Evolutionary conservation across 2,329 filamentous ascomycete species (phyloP), one percentile per base, ranked within the genome.

Genomic region (Huntiella abstrusa): DNA sequence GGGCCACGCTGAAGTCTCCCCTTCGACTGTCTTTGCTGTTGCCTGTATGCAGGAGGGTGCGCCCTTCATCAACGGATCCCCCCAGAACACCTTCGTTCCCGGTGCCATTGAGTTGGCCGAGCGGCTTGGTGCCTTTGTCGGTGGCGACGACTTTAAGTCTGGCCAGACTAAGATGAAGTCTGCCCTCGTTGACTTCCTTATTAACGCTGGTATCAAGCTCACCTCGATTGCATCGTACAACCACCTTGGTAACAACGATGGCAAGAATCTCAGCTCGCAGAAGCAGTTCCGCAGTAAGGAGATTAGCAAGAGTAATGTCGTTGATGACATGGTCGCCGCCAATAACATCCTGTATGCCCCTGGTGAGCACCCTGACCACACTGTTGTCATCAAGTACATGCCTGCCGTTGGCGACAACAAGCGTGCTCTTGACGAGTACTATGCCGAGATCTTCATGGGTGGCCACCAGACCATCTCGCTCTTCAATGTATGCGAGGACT

Each of bases 131-230:
- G 77, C 87, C 52, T 98, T 93, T 69, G 86, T 98, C 57, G 91
- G 91, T 49, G 91, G 91, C 53, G 91, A 98, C 58, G 91, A 98
- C 68, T 98, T 98, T 80, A 98, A 98, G 71, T 96, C 91, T 52
- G 91, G 91, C 52, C 91, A 98, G 72, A 98, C 91, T 62, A 98
- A 98, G 78, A 98, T 98, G 91, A 98, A 98, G 70, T 96, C 91
- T 51, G 91, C 91, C 15, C 77, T 98, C 28, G 91, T 96, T 40
- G 91, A 98, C 66, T 98, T 98, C 69, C 67, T 98, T 61, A 94
- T 98, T 77, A 95, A 79, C 62, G 91, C 91, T 41, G 91, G 91
- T 61, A 96, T 98, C 74, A 95, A 94, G 70, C 77, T 98, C 59
- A 96, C 88, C 50, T 94, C 87, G 36, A 96, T 98, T 66, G 85